Conservation (phyloP, 179 eudicot genomes). For the Silene vulgaris region DNA sequence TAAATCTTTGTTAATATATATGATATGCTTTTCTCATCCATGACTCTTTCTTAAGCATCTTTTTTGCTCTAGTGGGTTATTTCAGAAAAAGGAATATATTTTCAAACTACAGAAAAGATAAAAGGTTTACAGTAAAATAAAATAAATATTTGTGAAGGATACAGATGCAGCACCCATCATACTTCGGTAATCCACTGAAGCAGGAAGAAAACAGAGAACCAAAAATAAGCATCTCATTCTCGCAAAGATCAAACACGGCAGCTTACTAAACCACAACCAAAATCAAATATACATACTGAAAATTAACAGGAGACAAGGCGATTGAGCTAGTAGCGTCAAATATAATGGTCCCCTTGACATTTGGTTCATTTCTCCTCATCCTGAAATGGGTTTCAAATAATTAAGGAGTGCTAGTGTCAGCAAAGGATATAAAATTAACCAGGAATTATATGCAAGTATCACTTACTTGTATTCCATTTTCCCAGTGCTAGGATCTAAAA, state of each 20-base stretch:
- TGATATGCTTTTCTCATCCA: constrained; percentile 5
- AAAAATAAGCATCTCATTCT: constrained; percentile 23
- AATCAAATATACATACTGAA: constrained; percentile 59
- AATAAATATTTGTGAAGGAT: constrained; percentile 40
- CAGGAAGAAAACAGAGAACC: constrained; percentile 24
- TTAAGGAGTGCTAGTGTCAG: background rate
- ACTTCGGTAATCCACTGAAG: constrained; percentile 88
- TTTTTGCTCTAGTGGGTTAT: background rate
- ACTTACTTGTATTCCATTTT: constrained; percentile 98
- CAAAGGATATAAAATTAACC: constrained; percentile 14
- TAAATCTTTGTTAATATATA: constrained; percentile 44
- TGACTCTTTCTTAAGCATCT: background rate
- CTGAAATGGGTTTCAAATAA: constrained; percentile 35
- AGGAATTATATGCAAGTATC: background rate
- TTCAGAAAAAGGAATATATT: background rate
- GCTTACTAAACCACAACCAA: constrained; percentile 13
- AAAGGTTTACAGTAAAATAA: constrained; percentile 1
- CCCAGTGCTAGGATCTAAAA: constrained; percentile 94
- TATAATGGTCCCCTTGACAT: constrained; percentile 68
- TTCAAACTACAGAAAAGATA: background rate
- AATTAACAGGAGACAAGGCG: constrained; percentile 88
- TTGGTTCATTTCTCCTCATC: constrained; percentile 84
- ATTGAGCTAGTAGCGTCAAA: constrained; percentile 91
- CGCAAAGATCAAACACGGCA: constrained; percentile 13
- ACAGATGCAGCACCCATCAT: constrained; percentile 97